phyloP scores from a whole-genome alignment of 2,329 filamentous ascomycete genomes.

The Leptographium wingfieldii region DNA sequence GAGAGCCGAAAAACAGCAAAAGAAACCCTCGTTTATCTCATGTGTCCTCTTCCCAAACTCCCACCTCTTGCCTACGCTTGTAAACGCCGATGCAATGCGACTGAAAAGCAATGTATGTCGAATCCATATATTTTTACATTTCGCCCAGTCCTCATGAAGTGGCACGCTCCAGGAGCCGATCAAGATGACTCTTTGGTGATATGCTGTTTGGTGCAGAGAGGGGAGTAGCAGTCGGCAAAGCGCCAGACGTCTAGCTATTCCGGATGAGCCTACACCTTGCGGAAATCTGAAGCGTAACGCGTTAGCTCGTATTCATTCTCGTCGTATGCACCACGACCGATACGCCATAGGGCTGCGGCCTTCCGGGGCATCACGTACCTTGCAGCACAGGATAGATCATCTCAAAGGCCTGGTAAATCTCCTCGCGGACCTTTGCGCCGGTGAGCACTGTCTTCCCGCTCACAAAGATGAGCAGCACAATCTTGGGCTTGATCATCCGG shows the following conservation, averaged over 20 bases:
- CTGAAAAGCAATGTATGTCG: slow-evolving; percentile 30
- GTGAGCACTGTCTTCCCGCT: slow-evolving; percentile 97
- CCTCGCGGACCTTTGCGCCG: slow-evolving; percentile 93
- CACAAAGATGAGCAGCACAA: slow-evolving; percentile 94
- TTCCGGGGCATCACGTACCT: slow-evolving; percentile 38
- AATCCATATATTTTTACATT: slow-evolving; percentile 12
- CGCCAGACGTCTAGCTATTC: background rate
- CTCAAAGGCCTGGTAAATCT: slow-evolving; percentile 94
- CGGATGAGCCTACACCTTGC: slow-evolving; percentile 33
- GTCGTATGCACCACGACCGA: background rate
- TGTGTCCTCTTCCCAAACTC: background rate
- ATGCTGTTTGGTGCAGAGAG: background rate
- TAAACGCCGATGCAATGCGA: slow-evolving; percentile 47
- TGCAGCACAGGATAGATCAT: slow-evolving; percentile 94
- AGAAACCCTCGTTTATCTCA: background rate
- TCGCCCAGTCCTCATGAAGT: background rate
- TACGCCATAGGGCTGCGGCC: slow-evolving; percentile 4
- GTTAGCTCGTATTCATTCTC: slow-evolving; percentile 1
- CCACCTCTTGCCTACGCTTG: background rate
- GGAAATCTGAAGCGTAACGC: slow-evolving; percentile 33
- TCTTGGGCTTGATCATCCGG: slow-evolving; percentile 99
- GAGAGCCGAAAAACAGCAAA: background rate
- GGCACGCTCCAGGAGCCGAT: background rate
- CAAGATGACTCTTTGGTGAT: background rate
- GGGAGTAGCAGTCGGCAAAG: background rate